Evolutionary conservation across 495 filamentous ascomycete genomes (phyloP), one percentile per base, ranked within the genome.

Genomic region (Cercophora newfieldiana): DNA sequence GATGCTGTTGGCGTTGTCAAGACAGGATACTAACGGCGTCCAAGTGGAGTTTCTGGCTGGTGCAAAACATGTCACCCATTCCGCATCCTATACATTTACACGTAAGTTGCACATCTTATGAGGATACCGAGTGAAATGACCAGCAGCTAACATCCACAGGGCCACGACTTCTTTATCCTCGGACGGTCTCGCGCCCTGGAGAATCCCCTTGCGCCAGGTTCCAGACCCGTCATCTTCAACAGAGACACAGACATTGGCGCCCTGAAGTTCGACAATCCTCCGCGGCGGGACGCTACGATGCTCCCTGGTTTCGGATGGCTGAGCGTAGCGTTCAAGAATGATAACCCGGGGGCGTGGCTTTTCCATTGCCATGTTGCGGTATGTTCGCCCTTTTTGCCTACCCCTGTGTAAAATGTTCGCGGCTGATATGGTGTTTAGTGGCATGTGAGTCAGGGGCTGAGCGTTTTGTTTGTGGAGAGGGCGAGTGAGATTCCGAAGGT

Each of bases 321-420:
- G 37, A 68, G 81, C 14, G 68, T 87, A 22, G 80, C 79, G 22
- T 87, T 86, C 68, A 69, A 81, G 61, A 78, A 67, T 18, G 81
- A 85, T 66, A 86, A 86, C 61, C 84, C 82, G 6, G 82, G 81
- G 5, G 77, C 75, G n/a, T 86, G 83, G 82, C 65, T 85, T 8
- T 77, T 85, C 71, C 81, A 85, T 68, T 85, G 82, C 68, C 83
- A 87, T 68, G 80, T 84, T 65, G 81, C 78, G 19, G 66, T 67
- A 67, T 25, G 66, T 10, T 10, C 6, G 19, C 6, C 16, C 30
- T 55, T 31, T 5, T 21, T 19, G 16, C 18, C 28, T 4, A 2
- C 12, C 55, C 28, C 24, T 47, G 21, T 29, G 18, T 29, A 26
- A n/a, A n/a, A 51, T 7, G 16, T 7, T 51, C 33, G 31, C 49